Evolutionary conservation across 208 protist species (phyloP).

Genomic region (Crithidia sp.): DNA sequence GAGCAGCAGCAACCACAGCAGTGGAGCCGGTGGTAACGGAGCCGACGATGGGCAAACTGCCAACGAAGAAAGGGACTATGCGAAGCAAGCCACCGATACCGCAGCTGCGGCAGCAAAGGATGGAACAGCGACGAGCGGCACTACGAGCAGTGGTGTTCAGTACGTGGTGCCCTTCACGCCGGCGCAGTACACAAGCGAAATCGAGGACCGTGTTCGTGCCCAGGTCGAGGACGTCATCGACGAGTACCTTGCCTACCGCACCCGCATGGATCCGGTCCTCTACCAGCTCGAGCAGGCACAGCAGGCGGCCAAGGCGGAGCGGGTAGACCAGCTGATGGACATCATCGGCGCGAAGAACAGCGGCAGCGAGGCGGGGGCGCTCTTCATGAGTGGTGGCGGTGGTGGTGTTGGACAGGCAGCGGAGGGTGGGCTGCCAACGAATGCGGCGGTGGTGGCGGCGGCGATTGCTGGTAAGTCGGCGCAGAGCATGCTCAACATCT

Average conservation of each 20-base stretch:
- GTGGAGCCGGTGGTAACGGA: background rate
- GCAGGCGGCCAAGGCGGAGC: constrained; percentile 42
- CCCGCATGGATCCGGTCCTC: constrained; percentile 75
- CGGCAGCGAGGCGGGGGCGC: constrained; percentile 13
- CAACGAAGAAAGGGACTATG: background rate
- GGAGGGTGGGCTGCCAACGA: no score
- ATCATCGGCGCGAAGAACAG: constrained; percentile 44
- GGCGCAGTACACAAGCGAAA: constrained; percentile 56
- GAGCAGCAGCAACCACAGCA: no score
- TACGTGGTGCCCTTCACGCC: constrained; percentile 69
- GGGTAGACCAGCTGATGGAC: constrained; percentile 58
- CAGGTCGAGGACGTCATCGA: constrained; percentile 76
- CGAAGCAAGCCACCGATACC: background rate
- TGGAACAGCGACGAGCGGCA: background rate
- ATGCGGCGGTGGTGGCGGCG: background rate
- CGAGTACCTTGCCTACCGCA: constrained; percentile 74
- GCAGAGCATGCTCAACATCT: constrained; percentile 25
- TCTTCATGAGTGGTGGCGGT: constrained; percentile 3
- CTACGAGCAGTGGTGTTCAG: background rate
- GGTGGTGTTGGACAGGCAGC: no score
- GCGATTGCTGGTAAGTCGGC: background rate
- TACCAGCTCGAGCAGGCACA: constrained; percentile 53
- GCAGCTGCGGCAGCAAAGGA: background rate
- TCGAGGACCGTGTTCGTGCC: constrained; percentile 65
- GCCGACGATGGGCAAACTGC: constrained; percentile 5